Conservation (phyloP, 106 monocot species). For the Dactylorhiza incarnata region DNA sequence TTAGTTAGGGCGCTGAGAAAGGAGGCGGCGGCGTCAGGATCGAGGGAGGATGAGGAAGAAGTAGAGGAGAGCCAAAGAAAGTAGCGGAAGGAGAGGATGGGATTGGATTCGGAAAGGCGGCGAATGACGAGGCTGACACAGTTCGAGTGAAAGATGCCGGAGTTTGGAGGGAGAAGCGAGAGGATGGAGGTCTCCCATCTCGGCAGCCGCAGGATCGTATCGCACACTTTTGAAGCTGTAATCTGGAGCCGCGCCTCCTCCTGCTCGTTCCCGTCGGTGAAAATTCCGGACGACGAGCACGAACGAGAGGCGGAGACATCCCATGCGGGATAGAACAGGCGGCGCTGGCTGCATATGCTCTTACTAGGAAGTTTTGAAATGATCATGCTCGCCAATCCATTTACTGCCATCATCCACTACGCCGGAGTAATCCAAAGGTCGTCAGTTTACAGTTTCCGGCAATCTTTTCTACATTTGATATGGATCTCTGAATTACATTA, state of each 20-base stretch:
- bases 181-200: constrained; percentile 31
- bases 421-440: too few relatives aligned
- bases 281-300: background rate
- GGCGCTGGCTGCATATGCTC: background rate
- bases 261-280: background rate
- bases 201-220: constrained; percentile 24
- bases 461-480: too few relatives aligned
- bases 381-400: background rate
- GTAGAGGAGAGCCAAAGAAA: constrained; percentile 27
- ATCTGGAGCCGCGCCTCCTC: background rate
- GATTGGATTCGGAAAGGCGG: constrained; percentile 15
- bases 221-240: constrained; percentile 14
- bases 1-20: constrained; percentile 11
- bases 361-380: background rate
- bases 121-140: constrained; percentile 23
- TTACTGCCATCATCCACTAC: too few relatives aligned
- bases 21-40: background rate
- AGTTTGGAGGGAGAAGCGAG: constrained; percentile 22
- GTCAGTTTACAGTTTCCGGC: too few relatives aligned
- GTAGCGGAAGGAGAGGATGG: constrained; percentile 11
- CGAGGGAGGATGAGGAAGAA: constrained; percentile 11
- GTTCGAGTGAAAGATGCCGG: constrained; percentile 25
- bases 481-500: too few relatives aligned
- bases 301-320: background rate
- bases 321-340: background rate